phyloP scores from a whole-genome alignment of 345 rosid species.

The Ceriops decandra region DNA sequence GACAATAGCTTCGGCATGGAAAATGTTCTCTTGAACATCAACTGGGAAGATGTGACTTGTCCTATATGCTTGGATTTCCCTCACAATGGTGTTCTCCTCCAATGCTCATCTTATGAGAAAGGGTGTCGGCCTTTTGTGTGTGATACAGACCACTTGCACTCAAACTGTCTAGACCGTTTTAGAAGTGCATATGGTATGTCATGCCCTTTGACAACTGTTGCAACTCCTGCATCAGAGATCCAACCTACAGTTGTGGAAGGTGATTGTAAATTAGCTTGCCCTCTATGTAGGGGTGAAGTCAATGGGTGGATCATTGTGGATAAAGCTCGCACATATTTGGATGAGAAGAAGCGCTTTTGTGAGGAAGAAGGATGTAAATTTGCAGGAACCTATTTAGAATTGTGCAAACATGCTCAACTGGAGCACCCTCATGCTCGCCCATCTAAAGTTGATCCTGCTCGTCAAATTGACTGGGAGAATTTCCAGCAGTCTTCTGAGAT shows the following conservation, averaged over 20 bases:
- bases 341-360: slow-evolving; percentile 70
- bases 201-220: slow-evolving; percentile 45
- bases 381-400: slow-evolving; percentile 61
- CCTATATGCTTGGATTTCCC: slow-evolving; percentile 95
- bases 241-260: slow-evolving; percentile 39
- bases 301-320: slow-evolving; percentile 77
- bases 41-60: slow-evolving; percentile 76
- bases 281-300: slow-evolving; percentile 93
- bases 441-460: slow-evolving; percentile 80
- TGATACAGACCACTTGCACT: slow-evolving; percentile 79
- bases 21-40: slow-evolving; percentile 49
- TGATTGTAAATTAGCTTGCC: slow-evolving; percentile 60
- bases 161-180: slow-evolving; percentile 88
- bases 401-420: slow-evolving; percentile 59
- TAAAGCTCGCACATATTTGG: slow-evolving; percentile 67
- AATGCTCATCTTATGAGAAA: slow-evolving; percentile 68
- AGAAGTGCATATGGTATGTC: slow-evolving; percentile 64
- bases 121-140: slow-evolving; percentile 91
- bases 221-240: slow-evolving; percentile 23
- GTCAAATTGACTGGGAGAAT: slow-evolving; percentile 94
- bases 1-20: slow-evolving; percentile 29
- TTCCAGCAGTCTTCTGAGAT: slow-evolving; percentile 98
- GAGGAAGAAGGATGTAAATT: slow-evolving; percentile 68
- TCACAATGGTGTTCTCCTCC: slow-evolving; percentile 85
- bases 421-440: slow-evolving; percentile 92